phyloP scores from a whole-genome alignment of 768 basidiomycete species.

The Lentinula raphanica region DNA sequence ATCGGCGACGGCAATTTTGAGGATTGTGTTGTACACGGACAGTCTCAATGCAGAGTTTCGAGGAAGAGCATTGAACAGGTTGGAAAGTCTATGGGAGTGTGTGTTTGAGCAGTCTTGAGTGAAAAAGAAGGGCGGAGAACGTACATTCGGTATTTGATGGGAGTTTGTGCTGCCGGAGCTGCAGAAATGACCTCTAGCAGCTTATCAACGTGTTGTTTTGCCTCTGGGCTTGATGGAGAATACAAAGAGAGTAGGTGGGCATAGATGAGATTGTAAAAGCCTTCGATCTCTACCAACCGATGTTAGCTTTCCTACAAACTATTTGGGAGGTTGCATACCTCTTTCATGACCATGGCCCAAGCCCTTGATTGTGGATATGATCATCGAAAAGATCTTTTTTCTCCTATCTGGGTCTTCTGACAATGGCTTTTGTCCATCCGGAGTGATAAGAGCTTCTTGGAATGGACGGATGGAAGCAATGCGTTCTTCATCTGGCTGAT shows the following conservation, averaged over 20 bases:
- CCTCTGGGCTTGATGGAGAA: slow-evolving; percentile 48
- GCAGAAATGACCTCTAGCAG: slow-evolving; percentile 54
- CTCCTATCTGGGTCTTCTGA: slow-evolving; percentile 50
- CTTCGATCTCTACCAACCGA: slow-evolving; percentile 61
- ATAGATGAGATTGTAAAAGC: slow-evolving; percentile 81
- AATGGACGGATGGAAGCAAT: slow-evolving; percentile 59
- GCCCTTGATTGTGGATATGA: slow-evolving; percentile 57
- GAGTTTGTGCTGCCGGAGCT: slow-evolving; percentile 45
- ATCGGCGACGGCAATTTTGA: slow-evolving; percentile 53
- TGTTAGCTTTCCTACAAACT: slow-evolving; percentile 4
- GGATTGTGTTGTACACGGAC: slow-evolving; percentile 55
- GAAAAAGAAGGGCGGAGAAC: slow-evolving; percentile 20
- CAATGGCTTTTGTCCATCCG: slow-evolving; percentile 46
- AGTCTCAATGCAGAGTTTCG: slow-evolving; percentile 60
- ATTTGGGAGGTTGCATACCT: slow-evolving; percentile 40
- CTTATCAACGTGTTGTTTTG: slow-evolving; percentile 41
- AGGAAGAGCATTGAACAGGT: slow-evolving; percentile 75
- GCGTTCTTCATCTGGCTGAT: slow-evolving; percentile 65
- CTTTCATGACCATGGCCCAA: slow-evolving; percentile 75
- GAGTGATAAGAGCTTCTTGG: slow-evolving; percentile 49
- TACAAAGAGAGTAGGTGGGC: slow-evolving; percentile 66
- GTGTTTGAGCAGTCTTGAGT: slow-evolving; percentile 6
- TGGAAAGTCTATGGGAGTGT: slow-evolving; percentile 53
- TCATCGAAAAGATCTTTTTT: slow-evolving; percentile 51
- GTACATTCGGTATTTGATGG: slow-evolving; percentile 74